Conservation (phyloP, 2,329 filamentous ascomycete species). For the Diaporthe humulicola region DNA sequence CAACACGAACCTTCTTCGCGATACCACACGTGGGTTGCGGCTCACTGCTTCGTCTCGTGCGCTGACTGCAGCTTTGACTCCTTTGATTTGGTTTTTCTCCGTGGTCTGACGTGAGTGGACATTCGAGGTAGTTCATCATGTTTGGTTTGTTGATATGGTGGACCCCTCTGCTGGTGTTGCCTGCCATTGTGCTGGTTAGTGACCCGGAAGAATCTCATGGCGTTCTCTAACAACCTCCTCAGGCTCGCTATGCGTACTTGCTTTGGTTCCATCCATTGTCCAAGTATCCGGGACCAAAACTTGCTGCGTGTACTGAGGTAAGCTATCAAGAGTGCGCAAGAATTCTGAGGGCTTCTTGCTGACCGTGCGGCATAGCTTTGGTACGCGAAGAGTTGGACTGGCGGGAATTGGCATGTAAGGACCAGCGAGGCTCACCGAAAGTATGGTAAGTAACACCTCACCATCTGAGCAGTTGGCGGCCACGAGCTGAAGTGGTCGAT, state of each 20-base stretch:
- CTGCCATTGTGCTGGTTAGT: not conserved
- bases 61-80: not conserved
- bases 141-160: conserved; percentile 13
- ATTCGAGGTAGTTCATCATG: not conserved
- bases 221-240: not conserved
- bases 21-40: not conserved
- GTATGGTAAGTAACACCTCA: conserved; percentile 31
- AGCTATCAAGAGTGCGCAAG: not conserved
- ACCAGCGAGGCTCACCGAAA: conserved; percentile 37
- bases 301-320: conserved; percentile 43
- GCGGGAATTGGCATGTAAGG: conserved; percentile 34
- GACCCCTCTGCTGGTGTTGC: not conserved
- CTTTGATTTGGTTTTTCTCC: not conserved
- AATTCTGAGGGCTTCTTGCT: not conserved
- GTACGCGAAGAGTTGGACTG: conserved; percentile 37
- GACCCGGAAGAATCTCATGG: not conserved
- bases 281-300: conserved; percentile 42
- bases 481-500: not conserved
- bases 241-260: conserved; percentile 16
- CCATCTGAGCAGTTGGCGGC: too few species aligned
- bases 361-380: conserved; percentile 34
- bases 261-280: conserved; percentile 42
- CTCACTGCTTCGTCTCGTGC: not conserved
- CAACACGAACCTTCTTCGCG: not conserved
- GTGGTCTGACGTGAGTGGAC: too few species aligned